Conservation (phyloP, 306 rosid species). For the Lathyrus tuberosus region DNA sequence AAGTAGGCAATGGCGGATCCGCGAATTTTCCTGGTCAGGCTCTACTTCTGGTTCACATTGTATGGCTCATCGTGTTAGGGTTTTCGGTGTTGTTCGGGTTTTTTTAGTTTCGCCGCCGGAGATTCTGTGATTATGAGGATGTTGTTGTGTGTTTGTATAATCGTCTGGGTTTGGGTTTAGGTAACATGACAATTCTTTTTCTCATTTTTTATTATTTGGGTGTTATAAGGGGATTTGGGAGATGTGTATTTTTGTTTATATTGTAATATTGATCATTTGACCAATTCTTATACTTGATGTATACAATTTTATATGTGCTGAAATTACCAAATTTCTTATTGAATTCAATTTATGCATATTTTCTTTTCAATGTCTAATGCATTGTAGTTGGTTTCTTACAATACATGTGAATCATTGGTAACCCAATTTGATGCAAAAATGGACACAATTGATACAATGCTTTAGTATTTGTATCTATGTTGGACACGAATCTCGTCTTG, state of each 20-base stretch:
- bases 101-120: constrained; percentile 42
- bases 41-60: constrained; percentile 81
- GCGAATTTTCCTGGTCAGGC: constrained; percentile 88
- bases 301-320: not conserved
- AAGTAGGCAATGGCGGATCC: constrained; percentile 77
- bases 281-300: constrained; percentile 31
- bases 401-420: not conserved
- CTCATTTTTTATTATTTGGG: not conserved
- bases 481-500: not conserved
- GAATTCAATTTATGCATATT: not conserved
- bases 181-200: constrained; percentile 12
- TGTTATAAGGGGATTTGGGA: not conserved
- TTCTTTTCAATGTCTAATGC: not conserved
- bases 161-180: constrained; percentile 9
- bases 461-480: not conserved
- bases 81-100: constrained; percentile 79
- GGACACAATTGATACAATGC: not conserved
- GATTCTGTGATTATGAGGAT: constrained; percentile 13
- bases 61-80: constrained; percentile 86
- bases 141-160: not conserved
- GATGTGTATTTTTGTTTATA: constrained; percentile 29
- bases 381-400: not conserved
- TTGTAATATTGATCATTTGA: constrained; percentile 32
- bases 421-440: not conserved
- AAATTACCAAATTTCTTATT: not conserved